These are phyloP conservation scores for Penstemon barbatus DNA, from an alignment of 257 asterid genomes.

Conservation along the genomic window DNA sequence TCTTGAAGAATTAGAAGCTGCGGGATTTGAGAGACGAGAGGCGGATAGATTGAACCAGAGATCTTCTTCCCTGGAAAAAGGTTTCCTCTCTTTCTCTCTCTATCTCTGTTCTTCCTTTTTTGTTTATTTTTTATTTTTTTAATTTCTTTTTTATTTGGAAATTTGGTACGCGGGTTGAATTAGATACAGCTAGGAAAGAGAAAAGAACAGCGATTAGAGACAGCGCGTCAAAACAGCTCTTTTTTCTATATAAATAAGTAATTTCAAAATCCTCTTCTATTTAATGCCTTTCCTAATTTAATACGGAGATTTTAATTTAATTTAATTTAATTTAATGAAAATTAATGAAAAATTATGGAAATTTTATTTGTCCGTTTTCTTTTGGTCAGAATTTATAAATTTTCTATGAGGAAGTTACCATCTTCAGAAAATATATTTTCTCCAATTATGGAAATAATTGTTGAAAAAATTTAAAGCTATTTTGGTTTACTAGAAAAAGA, in stretches of 20 bases:
- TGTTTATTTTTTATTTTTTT: background rate
- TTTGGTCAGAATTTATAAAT: too few relatives aligned
- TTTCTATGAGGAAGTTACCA: too few relatives aligned
- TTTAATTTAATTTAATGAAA: too few relatives aligned
- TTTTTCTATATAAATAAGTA: background rate
- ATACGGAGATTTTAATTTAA: too few relatives aligned
- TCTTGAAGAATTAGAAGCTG: constrained; percentile 35
- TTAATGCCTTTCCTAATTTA: too few relatives aligned
- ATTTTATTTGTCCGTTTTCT: too few relatives aligned
- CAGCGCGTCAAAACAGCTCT: constrained; percentile 36
- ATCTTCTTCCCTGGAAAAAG: constrained; percentile 31
- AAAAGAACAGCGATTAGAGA: constrained; percentile 18
- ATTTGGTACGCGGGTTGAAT: constrained; percentile 34
- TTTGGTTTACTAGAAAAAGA: too few relatives aligned
- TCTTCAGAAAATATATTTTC: too few relatives aligned
- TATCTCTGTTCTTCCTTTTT: constrained; percentile 20
- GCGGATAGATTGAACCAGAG: constrained; percentile 31
- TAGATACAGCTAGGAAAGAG: constrained; percentile 37
- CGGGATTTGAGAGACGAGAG: constrained; percentile 33
- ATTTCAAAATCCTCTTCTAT: constrained; percentile 19
- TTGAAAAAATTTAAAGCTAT: too few relatives aligned
- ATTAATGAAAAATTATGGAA: too few relatives aligned
- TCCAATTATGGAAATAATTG: too few relatives aligned
- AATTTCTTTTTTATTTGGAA: constrained; percentile 20
- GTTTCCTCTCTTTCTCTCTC: constrained; percentile 29